These are phyloP conservation scores for Arthroderma sp. DNA, from an alignment of 2,329 filamentous ascomycete genomes.

Conservation along the genomic window DNA sequence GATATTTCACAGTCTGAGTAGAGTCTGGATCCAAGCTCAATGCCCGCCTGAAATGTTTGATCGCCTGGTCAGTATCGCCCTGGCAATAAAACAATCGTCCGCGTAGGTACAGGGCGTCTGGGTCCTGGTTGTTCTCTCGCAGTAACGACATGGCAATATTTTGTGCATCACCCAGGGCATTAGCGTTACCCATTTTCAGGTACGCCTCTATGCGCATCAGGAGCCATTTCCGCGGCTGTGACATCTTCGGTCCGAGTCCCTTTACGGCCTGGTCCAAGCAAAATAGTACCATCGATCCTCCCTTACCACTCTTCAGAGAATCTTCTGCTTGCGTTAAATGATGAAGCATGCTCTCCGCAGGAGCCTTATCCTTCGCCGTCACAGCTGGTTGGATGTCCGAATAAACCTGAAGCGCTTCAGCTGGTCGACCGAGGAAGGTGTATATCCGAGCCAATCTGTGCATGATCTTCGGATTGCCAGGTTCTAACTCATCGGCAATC, in stretches of 20 bases:
- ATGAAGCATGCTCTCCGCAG: constrained; percentile 72
- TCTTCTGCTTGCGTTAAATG: constrained; percentile 71
- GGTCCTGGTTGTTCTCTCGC: constrained; percentile 76
- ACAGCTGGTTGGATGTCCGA: constrained; percentile 65
- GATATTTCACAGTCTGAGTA: constrained; percentile 73
- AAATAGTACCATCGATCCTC: constrained; percentile 82
- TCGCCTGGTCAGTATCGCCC: constrained; percentile 88
- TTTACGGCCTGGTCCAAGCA: constrained; percentile 83
- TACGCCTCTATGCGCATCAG: constrained; percentile 85
- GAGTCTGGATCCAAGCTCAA: constrained; percentile 85
- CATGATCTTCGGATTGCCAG: constrained; percentile 74
- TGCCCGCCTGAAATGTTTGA: constrained; percentile 83
- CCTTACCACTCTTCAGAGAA: constrained; percentile 58
- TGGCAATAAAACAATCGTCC: constrained; percentile 79
- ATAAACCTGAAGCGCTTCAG: constrained; percentile 76
- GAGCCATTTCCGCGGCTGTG: constrained; percentile 83
- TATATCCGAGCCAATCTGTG: constrained; percentile 81
- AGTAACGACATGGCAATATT: constrained; percentile 82
- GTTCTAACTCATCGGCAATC: constrained; percentile 68
- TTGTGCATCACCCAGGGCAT: constrained; percentile 80
- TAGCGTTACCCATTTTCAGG: constrained; percentile 80
- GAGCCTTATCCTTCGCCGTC: constrained; percentile 69
- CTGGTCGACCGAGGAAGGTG: constrained; percentile 70
- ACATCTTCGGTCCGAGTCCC: constrained; percentile 59
- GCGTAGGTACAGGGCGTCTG: constrained; percentile 80